Evolutionary conservation across 495 filamentous ascomycete genomes (phyloP), one percentile per base, ranked within the genome.

Genomic region (Penicillium roqueforti): DNA sequence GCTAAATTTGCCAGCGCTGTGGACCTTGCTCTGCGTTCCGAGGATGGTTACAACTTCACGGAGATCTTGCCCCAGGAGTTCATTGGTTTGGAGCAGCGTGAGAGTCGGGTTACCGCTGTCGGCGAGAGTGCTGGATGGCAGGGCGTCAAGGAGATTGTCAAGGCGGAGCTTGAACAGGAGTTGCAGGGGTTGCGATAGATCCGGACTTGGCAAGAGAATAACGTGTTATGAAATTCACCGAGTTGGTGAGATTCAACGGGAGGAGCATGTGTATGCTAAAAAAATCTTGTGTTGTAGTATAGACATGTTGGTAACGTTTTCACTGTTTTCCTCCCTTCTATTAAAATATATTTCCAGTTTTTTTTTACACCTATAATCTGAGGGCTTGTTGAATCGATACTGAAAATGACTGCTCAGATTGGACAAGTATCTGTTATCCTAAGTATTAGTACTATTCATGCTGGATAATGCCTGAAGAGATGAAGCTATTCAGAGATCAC

Each of bases 1-100:
- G 92, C 92, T 37, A 97, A 97, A 70, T 97, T 97, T 65, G 82
- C 83, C 9, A 78, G 80, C 42, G 91, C 88, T 0, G 91, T 97
- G 4, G 80, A 87, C 52, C 59, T 83, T 32, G 91, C 91, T 1
- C 71, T 97, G 69, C 78, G 80, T 22, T 80, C 76, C 19, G 77
- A 87, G 67, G 58, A 73, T 6, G 80, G 76, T 0, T 97, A 91
- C 58, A 75, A 78, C 43, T 96, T 95, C 63, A 36, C 32, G 2
- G 45, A 48, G 13, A 74, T 96, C 4, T 76, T 95, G 45, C 92
- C 92, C 6, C 65, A 80, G 49, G 87, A 96, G 69, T 88, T 96
- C 60, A 72, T 81, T 20, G 91, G 84, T 6, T 67, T 97, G n/a
- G 32, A 36, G 32, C 32, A 36, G n/a, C 32, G 32, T 16, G 32